phyloP scores from a whole-genome alignment of 2,329 filamentous ascomycete genomes.

The Monosporascus sp. region DNA sequence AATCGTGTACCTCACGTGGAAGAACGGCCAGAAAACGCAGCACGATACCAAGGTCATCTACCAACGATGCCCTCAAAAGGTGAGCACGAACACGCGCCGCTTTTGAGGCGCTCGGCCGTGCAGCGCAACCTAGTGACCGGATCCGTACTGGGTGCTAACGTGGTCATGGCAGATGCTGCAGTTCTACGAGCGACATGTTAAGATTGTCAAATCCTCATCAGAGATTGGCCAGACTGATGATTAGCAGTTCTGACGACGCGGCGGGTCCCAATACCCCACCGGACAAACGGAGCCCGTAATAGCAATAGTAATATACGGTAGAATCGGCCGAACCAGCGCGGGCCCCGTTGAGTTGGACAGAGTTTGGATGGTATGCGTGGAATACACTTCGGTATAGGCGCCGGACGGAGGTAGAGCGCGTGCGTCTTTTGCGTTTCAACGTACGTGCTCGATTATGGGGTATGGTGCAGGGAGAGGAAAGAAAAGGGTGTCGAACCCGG shows the following conservation, averaged over 20 bases:
- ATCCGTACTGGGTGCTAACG: not conserved
- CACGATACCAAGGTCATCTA: conserved; percentile 66
- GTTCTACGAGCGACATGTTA: conserved; percentile 55
- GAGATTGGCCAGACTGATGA: conserved; percentile 13
- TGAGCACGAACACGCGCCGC: conserved; percentile 27
- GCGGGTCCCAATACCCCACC: not conserved
- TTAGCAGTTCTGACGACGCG: not conserved
- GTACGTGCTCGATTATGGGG: too few relatives aligned
- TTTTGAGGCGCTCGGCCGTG: not conserved
- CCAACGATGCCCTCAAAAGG: conserved; percentile 73
- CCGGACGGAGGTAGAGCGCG: not conserved
- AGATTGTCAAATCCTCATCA: conserved; percentile 40
- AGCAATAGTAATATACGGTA: not conserved
- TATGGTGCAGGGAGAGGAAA: too few relatives aligned
- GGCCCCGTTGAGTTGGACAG: not conserved
- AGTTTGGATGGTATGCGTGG: not conserved
- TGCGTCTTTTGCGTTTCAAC: too few relatives aligned
- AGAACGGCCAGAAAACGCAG: conserved; percentile 66
- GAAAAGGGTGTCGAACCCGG: too few relatives aligned
- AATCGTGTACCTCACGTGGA: conserved; percentile 69
- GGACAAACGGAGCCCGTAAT: not conserved
- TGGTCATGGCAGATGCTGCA: conserved; percentile 45
- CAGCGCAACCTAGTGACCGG: not conserved
- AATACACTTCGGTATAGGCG: not conserved
- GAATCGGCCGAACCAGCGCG: not conserved